Evolutionary conservation across 768 basidiomycete genomes (phyloP).

Genomic region (Collybia sordida): DNA sequence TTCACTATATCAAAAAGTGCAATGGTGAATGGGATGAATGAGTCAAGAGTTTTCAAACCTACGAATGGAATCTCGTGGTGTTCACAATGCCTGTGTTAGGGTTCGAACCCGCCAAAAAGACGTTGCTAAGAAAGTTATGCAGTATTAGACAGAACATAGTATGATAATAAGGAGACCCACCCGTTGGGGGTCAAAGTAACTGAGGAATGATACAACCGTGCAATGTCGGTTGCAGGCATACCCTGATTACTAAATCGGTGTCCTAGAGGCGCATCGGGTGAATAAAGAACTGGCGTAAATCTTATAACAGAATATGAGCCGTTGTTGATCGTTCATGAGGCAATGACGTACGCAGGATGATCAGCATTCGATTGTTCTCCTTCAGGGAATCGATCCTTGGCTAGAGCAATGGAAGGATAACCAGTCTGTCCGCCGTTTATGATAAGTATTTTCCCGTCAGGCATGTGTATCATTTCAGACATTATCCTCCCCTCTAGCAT

Average conservation of each 20-base stretch:
- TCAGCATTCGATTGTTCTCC: slow-evolving; percentile 29
- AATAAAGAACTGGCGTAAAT: slow-evolving; percentile 45
- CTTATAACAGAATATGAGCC: slow-evolving; percentile 19
- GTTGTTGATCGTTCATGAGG: slow-evolving; percentile 22
- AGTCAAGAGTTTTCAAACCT: slow-evolving; percentile 17
- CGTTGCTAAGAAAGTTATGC: slow-evolving; percentile 6
- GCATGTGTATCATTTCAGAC: slow-evolving; percentile 36
- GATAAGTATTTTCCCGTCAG: slow-evolving; percentile 40
- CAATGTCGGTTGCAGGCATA: slow-evolving; percentile 39
- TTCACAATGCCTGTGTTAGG: slow-evolving; percentile 34
- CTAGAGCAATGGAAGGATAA: slow-evolving; percentile 15
- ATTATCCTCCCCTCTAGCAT: slow-evolving; percentile 41
- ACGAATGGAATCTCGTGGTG: slow-evolving; percentile 15
- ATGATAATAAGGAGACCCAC: slow-evolving; percentile 34
- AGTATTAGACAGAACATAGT: slow-evolving; percentile 15
- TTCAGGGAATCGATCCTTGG: slow-evolving; percentile 17
- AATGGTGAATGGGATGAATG: neutral
- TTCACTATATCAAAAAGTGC: slow-evolving; percentile 17
- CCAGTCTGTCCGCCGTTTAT: slow-evolving; percentile 44
- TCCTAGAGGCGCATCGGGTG: slow-evolving; percentile 40
- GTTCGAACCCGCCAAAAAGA: slow-evolving; percentile 42
- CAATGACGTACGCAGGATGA: slow-evolving; percentile 29
- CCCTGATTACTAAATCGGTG: slow-evolving; percentile 45
- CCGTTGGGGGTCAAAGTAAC: slow-evolving; percentile 59
- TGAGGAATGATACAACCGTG: slow-evolving; percentile 63